Evolutionary conservation across 2,329 filamentous ascomycete genomes (phyloP).

Genomic region (Dactylonectria macrodidyma): DNA sequence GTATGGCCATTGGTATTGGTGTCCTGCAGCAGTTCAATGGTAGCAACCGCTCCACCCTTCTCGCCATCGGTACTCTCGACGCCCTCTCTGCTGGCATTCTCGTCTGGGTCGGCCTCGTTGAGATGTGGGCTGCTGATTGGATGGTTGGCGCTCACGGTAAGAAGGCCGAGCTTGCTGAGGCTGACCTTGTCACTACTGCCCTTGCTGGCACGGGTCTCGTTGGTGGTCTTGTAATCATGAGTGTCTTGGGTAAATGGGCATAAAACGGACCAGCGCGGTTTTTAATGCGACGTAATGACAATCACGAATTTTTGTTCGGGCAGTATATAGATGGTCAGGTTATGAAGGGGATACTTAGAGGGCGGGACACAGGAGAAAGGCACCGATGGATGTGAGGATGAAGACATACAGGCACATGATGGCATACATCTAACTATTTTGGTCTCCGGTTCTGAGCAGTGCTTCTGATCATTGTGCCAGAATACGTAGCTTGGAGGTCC

Average conservation of each 20-base stretch:
- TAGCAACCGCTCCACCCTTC: constrained; percentile 76
- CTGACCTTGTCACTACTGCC: constrained; percentile 62
- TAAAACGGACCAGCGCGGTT: constrained; percentile 48
- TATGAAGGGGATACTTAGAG: neutral
- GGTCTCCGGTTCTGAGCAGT: too few species aligned
- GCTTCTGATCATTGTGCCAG: too few species aligned
- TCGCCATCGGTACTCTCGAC: constrained; percentile 82
- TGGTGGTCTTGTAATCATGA: constrained; percentile 78
- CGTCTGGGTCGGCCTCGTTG: constrained; percentile 84
- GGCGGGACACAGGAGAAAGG: neutral
- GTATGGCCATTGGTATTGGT: constrained; percentile 86
- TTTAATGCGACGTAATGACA: constrained; percentile 16
- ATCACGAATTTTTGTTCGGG: constrained; percentile 17
- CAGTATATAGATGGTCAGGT: neutral
- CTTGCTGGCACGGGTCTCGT: constrained; percentile 69
- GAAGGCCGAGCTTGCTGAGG: constrained; percentile 66
- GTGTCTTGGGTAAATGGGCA: constrained; percentile 82
- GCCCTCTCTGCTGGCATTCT: constrained; percentile 82
- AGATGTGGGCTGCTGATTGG: constrained; percentile 87
- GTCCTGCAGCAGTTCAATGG: constrained; percentile 81
- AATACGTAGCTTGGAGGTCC: too few species aligned
- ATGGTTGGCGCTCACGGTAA: constrained; percentile 62
- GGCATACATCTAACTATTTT: neutral
- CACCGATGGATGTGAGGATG: neutral
- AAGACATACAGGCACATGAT: neutral